Evolutionary conservation across 345 rosid species (phyloP).

Genomic region (Eucalyptus lansdowneana): DNA sequence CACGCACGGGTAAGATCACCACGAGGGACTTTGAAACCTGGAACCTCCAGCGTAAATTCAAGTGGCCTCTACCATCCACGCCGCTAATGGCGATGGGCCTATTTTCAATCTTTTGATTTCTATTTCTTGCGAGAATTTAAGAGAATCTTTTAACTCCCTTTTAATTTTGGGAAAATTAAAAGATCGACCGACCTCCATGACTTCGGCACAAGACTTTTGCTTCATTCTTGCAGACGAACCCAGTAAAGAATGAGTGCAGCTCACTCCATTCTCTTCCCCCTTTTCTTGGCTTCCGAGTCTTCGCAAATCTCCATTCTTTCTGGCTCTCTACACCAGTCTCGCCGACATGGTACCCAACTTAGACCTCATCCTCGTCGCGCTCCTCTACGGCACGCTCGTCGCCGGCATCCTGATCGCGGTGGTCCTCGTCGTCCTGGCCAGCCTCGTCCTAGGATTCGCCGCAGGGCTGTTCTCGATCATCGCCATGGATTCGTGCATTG

Average conservation of each 20-base stretch:
- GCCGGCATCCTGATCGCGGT: constrained; percentile 1
- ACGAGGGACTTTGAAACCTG: too few species aligned
- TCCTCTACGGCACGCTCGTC: constrained; percentile 18
- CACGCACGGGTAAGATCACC: too few species aligned
- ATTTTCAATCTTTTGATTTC: too few species aligned
- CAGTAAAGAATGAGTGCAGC: constrained; percentile 7
- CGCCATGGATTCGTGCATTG: constrained; percentile 1
- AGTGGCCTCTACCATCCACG: too few species aligned
- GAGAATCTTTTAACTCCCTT: not conserved
- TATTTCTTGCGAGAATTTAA: too few species aligned
- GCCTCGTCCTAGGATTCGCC: constrained; percentile 6
- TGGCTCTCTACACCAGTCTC: not conserved
- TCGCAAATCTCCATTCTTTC: not conserved
- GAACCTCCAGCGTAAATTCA: too few species aligned
- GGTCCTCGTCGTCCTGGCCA: not conserved
- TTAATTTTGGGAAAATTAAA: not conserved
- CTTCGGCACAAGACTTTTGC: not conserved
- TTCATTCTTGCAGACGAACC: not conserved
- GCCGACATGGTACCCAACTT: constrained; percentile 12
- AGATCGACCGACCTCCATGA: not conserved
- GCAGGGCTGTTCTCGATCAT: constrained; percentile 2
- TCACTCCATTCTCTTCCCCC: constrained; percentile 7
- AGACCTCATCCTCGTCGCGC: constrained; percentile 16
- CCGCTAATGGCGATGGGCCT: too few species aligned
- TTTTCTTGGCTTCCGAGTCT: not conserved